Base-by-base conservation (phyloP, 2,329 filamentous ascomycete species). In the Colletotrichum phormii region DNA sequence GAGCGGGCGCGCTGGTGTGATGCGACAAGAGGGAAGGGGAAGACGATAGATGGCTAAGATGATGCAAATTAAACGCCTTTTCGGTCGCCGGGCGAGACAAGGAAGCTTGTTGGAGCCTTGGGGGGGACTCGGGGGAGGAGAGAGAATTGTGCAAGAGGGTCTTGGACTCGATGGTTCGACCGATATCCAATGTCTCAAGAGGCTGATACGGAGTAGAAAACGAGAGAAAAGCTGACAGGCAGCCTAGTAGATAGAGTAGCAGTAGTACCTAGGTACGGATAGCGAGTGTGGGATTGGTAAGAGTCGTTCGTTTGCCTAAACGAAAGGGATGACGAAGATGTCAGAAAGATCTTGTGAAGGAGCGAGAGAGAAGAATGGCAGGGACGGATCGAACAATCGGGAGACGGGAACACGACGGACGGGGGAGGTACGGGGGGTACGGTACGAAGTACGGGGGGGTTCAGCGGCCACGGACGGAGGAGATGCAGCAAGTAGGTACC, bases 31-130 rank as follows among this genome's bases (percentile, higher is more conserved):
- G 49, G 18, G 37, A 42, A 49, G 26, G 26, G 26, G 26, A 49
- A 49, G 18, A 49, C 42, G 42, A 5, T 49, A 49, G 37, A 42
- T n/a, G 33, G 42, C 8, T 49, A 49, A 53, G 46, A 61, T 62
- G 66, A 71, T 73, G 66, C 61, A 59, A 73, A 58, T 65, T 57
- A 55, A 71, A 65, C 55, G 67, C 67, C 61, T 64, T 37, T 42
- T 15, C 42, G 55, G 49, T 65, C 66, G 46, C 66, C 55, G 55
- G 54, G 46, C 55, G 55, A 70, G 57, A 61, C 66, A 49, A 61
- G 46, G 54, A 72, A 55, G 59, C 54, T 59, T 72, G 42, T 29
- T 64, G 59, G 42, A 54, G 31, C 31, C 31, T 33, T 33, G 69
- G 55, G 46, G 31, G 31, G 35, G 57, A 51, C 4, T 26, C 26